Percentiles rank a stretch among this genome's conserved stretches.
Evolutionary conservation across 1,284 basidiomycete species (phyloP).

Genomic region (Schizophyllum amplum): DNA sequence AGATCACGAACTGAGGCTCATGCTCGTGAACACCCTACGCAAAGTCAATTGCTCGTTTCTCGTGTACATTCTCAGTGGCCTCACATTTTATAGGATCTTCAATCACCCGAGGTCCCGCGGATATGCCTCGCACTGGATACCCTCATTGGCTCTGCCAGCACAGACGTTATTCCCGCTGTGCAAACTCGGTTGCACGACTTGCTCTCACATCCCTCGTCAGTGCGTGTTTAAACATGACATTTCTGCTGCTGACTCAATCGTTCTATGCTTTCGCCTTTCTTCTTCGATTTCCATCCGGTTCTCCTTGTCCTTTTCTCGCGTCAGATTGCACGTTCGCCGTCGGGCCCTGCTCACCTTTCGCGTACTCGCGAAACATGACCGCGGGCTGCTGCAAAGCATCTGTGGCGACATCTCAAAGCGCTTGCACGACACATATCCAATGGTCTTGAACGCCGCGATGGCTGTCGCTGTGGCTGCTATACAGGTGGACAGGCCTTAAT

Average conservation of each 20-base stretch:
- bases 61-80: constrained; percentile 1
- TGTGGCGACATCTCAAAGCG: constrained; percentile 34
- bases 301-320: constrained; percentile 9
- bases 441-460: constrained; percentile 43
- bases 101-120: constrained; percentile 39
- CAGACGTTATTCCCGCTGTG: constrained; percentile 65
- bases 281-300: constrained; percentile 6
- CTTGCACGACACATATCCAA: constrained; percentile 37
- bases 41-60: constrained; percentile 37
- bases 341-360: constrained; percentile 52
- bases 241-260: no score
- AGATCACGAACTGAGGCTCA: constrained; percentile 63
- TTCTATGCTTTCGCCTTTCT: background rate
- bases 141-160: constrained; percentile 48
- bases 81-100: constrained; percentile 46
- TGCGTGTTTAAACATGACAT: constrained; percentile 22
- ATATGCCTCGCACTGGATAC: constrained; percentile 68
- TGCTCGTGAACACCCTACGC: constrained; percentile 75
- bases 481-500: no score
- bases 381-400: constrained; percentile 38
- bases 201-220: constrained; percentile 68
- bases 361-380: constrained; percentile 40
- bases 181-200: constrained; percentile 56
- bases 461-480: constrained; percentile 20
- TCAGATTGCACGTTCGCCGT: constrained; percentile 50